Percentiles rank a stretch among this genome's conserved stretches.
Evolutionary conservation across 1,139 yeast species (phyloP).

Genomic region (Eremothecium gossypii): DNA sequence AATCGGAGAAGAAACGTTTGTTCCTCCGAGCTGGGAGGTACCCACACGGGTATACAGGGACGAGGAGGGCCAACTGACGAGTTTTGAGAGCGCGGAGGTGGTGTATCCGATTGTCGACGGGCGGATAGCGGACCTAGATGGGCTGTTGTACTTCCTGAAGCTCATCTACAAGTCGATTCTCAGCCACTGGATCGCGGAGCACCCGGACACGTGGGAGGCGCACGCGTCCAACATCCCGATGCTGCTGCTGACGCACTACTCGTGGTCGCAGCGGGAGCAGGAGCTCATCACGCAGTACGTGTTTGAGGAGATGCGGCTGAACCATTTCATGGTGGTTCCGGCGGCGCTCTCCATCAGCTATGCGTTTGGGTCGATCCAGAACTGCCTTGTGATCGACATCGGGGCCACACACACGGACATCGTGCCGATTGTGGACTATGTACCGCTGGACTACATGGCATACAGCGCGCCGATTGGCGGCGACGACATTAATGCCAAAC

Average conservation of each 20-base stretch:
- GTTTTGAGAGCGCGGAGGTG: conserved; percentile 23
- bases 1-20: conserved; percentile 56
- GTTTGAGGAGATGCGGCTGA: conserved; percentile 63
- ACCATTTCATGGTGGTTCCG: conserved; percentile 66
- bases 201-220: conserved; percentile 40
- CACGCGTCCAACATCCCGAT: conserved; percentile 39
- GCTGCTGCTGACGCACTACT: conserved; percentile 51
- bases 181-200: conserved; percentile 25
- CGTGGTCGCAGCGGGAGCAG: conserved; percentile 60
- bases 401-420: conserved; percentile 72
- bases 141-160: conserved; percentile 60
- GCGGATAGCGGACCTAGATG: conserved; percentile 55
- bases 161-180: conserved; percentile 50
- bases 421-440: conserved; percentile 67
- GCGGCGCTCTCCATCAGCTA: conserved; percentile 62
- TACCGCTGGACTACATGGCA: conserved; percentile 47
- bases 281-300: conserved; percentile 68
- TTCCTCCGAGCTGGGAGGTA: conserved; percentile 66
- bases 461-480: conserved; percentile 54
- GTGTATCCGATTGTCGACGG: conserved; percentile 55
- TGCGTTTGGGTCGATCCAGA: conserved; percentile 55
- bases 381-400: conserved; percentile 69
- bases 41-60: conserved; percentile 68
- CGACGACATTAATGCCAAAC: conserved; percentile 43
- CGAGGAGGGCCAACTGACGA: conserved; percentile 21